phyloP scores from a whole-genome alignment of 768 basidiomycete species.

The Kwoniella bestiolae region DNA sequence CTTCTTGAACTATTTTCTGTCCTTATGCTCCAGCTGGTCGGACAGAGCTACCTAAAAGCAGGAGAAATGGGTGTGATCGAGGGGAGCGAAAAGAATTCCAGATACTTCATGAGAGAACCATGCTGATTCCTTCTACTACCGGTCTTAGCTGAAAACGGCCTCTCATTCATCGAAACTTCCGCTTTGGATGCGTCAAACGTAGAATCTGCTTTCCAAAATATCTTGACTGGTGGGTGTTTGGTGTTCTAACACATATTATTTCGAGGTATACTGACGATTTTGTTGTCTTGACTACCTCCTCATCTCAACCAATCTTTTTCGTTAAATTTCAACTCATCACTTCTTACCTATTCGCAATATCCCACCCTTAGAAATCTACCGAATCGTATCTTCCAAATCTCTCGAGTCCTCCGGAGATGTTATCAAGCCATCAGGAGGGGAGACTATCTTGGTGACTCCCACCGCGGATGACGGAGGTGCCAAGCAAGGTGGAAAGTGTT shows the following conservation, averaged over 20 bases:
- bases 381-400: slow-evolving; percentile 92
- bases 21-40: no score
- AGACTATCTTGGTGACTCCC: slow-evolving; percentile 83
- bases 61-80: no score
- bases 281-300: no score
- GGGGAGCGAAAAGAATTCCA: no score
- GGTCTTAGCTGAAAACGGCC: slow-evolving; percentile 72
- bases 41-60: no score
- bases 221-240: slow-evolving; percentile 74
- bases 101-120: no score
- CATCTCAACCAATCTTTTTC: background rate
- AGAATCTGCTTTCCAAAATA: slow-evolving; percentile 95
- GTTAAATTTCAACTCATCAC: no score
- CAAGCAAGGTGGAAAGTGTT: slow-evolving; percentile 59
- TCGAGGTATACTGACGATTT: no score
- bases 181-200: slow-evolving; percentile 99
- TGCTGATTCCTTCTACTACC: slow-evolving; percentile 1
- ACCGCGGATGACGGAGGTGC: slow-evolving; percentile 61
- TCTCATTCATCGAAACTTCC: slow-evolving; percentile 98
- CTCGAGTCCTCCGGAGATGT: slow-evolving; percentile 81
- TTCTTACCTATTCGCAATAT: background rate
- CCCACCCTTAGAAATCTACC: slow-evolving; percentile 94
- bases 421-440: slow-evolving; percentile 72
- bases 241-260: no score
- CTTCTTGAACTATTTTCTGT: no score